Base-by-base conservation (phyloP, 257 asterid genomes). In the Solanum clarkiae region DNA sequence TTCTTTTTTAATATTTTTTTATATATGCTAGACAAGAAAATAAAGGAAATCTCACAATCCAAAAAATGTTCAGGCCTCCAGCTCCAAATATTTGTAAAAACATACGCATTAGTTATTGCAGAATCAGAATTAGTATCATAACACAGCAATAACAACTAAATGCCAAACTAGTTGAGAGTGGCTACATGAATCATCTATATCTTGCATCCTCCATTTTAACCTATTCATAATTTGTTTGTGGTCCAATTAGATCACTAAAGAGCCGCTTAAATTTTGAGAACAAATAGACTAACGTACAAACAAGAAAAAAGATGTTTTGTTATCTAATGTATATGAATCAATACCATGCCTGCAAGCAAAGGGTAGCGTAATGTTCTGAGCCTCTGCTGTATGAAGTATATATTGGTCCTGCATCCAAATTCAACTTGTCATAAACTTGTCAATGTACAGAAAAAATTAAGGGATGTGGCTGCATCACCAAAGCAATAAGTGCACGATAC, bases 301-400 rank as follows among this genome's bases (percentile, higher is more conserved):
- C 5, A 8, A 24, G 45, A 4, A 15, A 15, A 1, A 49, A 75
- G 16, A 40, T 4, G 10, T 14, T 49, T 51, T 5, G 45, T 8
- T 51, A 77, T 8, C 2, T 47, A 49, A 22, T 47, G 82, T 4
- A 4, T 49, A 24, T 85, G 94, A 83, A 91, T 85, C 89, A 90
- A 83, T 94, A 96, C 99, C 99, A 83, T 93, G 98, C 91, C 99
- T 93, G 94, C 99, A 96, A 85, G 99, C 97, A 85, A 95, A 95
- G 16, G 98, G 99, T 54, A 95, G 97, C 62, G 62, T 88, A 86
- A 95, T 95, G 86, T 93, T 84, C 93, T 94, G 99, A 72, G 92
- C 92, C 88, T 95, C 99, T 8, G 98, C 99, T 7, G 98, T 93
- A 89, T 93, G 99, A 91, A 95, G 86, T 91, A 95, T 95, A 82